Percentiles rank a stretch among this genome's conserved stretches.
Evolutionary conservation across 164 flowering plant genomes (phyloP).

Genomic region (grape (Vitis vinifera)): DNA sequence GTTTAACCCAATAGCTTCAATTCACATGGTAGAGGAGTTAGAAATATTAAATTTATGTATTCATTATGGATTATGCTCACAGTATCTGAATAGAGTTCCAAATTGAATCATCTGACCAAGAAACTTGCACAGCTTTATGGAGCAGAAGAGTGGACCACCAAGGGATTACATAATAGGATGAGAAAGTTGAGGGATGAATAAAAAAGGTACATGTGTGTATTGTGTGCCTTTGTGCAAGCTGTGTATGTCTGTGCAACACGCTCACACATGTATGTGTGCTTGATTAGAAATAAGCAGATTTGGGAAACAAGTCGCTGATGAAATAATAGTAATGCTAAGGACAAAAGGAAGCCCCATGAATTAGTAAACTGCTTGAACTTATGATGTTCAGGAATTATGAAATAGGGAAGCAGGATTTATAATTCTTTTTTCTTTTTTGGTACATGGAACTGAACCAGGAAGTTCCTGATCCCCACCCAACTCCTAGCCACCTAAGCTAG

Average conservation of each 20-base stretch:
- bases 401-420: too few relatives aligned
- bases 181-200: neutral
- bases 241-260: too few relatives aligned
- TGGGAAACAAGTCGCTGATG: neutral
- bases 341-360: too few relatives aligned
- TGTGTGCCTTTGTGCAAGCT: neutral
- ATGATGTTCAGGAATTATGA: too few relatives aligned
- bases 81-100: neutral
- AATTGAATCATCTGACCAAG: neutral
- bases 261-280: too few relatives aligned
- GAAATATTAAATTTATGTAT: neutral
- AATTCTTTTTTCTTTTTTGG: too few relatives aligned
- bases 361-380: too few relatives aligned
- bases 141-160: neutral
- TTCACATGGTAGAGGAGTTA: neutral
- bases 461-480: too few relatives aligned
- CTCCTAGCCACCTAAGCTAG: too few relatives aligned
- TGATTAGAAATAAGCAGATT: neutral
- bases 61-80: neutral
- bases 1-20: neutral
- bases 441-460: too few relatives aligned
- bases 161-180: neutral
- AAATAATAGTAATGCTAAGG: too few relatives aligned
- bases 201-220: too few relatives aligned
- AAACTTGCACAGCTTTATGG: neutral